A percentile compares a stretch with the other conserved stretches of the same genome.
These are phyloP conservation scores for Knufia petricola DNA, from an alignment of 2,329 filamentous ascomycete genomes.

Conservation along the genomic window DNA sequence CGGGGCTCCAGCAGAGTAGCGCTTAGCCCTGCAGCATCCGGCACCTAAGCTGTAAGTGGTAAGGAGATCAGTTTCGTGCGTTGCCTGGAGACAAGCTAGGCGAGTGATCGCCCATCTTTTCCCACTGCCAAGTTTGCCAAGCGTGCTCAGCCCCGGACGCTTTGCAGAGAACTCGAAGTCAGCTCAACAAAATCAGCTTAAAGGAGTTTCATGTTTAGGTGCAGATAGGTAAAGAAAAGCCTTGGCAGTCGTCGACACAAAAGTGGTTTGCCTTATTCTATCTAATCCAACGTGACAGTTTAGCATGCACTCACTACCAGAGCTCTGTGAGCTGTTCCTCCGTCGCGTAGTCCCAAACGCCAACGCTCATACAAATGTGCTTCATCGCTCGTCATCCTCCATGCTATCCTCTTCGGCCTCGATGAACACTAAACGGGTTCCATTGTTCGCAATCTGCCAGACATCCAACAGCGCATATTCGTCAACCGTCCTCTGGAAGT, in stretches of 20 bases:
- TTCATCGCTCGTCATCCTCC: conserved; percentile 27
- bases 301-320: not conserved
- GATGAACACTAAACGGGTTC: conserved; percentile 62
- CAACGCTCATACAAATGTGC: not conserved
- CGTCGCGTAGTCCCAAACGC: not conserved
- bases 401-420: conserved; percentile 46
- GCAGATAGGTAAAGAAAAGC: not conserved
- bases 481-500: conserved; percentile 75
- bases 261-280: not conserved
- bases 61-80: too few relatives aligned
- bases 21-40: too few relatives aligned
- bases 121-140: too few relatives aligned
- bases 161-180: not conserved
- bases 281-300: too few relatives aligned
- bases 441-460: conserved; percentile 68
- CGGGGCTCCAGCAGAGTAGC: too few relatives aligned
- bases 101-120: too few relatives aligned
- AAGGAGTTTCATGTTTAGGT: conserved; percentile 5
- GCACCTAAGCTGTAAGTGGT: too few relatives aligned
- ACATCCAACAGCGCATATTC: conserved; percentile 86
- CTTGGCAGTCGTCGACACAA: not conserved
- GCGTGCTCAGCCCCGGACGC: not conserved
- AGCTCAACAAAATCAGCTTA: not conserved
- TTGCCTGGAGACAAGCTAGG: too few relatives aligned
- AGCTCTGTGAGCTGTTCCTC: not conserved